Evolutionary conservation across 495 filamentous ascomycete genomes (phyloP).

Genomic region (Amphirosellinia nigrospora): DNA sequence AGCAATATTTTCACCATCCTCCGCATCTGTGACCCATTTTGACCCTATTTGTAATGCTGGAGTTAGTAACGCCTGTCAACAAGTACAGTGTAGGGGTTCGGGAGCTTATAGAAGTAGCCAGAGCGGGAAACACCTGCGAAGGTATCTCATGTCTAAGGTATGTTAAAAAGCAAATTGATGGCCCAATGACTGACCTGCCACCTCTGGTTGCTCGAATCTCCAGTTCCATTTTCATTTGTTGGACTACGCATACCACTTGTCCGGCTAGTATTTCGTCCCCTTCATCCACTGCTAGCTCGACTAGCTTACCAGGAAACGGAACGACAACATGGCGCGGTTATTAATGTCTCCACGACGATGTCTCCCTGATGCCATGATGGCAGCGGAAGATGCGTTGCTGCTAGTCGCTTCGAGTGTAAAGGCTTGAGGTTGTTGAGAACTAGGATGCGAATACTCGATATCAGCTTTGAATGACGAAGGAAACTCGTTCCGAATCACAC

Average conservation of each 20-base stretch:
- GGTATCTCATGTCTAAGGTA: neutral
- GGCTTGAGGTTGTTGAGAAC: slow-evolving; percentile 36
- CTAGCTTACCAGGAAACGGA: slow-evolving; percentile 63
- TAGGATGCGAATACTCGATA: slow-evolving; percentile 58
- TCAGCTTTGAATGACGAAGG: slow-evolving; percentile 60
- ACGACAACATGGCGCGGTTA: slow-evolving; percentile 62
- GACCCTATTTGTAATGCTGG: slow-evolving; percentile 31
- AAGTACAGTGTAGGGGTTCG: neutral
- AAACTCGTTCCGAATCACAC: slow-evolving; percentile 64
- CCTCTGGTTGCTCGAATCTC: slow-evolving; percentile 59
- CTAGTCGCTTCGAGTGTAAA: slow-evolving; percentile 55
- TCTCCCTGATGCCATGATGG: slow-evolving; percentile 49
- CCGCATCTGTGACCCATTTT: slow-evolving; percentile 62
- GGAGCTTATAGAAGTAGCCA: neutral
- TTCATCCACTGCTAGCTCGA: slow-evolving; percentile 61
- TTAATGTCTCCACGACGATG: slow-evolving; percentile 58
- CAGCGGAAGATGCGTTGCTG: slow-evolving; percentile 56
- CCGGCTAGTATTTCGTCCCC: slow-evolving; percentile 59
- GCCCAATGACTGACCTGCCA: slow-evolving; percentile 34
- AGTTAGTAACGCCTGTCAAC: neutral
- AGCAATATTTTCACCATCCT: slow-evolving; percentile 65
- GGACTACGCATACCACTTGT: slow-evolving; percentile 65
- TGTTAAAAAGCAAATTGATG: neutral
- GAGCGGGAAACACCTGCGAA: neutral
- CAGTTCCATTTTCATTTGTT: slow-evolving; percentile 74